A percentile compares a stretch with the other conserved stretches of the same genome.
Conservation (phyloP, 2,329 filamentous ascomycete species). For the Pseudogymnoascus sp. region DNA sequence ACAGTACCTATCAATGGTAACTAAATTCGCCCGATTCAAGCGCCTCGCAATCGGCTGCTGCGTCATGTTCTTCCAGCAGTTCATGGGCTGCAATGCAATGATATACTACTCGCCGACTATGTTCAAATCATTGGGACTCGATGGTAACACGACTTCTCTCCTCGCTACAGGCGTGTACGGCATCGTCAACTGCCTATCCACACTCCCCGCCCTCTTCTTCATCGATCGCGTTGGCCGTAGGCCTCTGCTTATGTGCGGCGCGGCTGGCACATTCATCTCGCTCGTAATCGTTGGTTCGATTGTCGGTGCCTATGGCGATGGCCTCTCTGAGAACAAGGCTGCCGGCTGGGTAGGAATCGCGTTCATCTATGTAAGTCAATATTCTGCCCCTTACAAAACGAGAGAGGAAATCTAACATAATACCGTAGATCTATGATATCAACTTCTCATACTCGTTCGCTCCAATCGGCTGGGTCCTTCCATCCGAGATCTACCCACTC, state of each 20-base stretch:
- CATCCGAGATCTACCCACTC: constrained; percentile 51
- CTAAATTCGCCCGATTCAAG: constrained; percentile 16
- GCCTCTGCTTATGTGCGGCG: constrained; percentile 35
- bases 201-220: constrained; percentile 31
- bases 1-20: constrained; percentile 17
- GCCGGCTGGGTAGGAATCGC: constrained; percentile 52
- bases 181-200: constrained; percentile 44
- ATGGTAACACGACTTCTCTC: constrained; percentile 37
- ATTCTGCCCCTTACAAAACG: background rate
- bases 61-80: constrained; percentile 30
- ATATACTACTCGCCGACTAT: constrained; percentile 39
- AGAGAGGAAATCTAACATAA: background rate
- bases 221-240: constrained; percentile 30
- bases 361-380: constrained; percentile 41
- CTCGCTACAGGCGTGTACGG: constrained; percentile 52
- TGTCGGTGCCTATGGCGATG: constrained; percentile 39
- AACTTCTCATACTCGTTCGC: constrained; percentile 51
- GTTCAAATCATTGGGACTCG: constrained; percentile 37
- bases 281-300: constrained; percentile 50
- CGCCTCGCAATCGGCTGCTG: constrained; percentile 18
- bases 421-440: constrained; percentile 51
- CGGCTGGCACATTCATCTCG: constrained; percentile 42
- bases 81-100: constrained; percentile 23
- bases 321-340: constrained; percentile 38
- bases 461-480: constrained; percentile 47